Evolutionary conservation across 2,329 filamentous ascomycete species (phyloP), one percentile per base, ranked within the genome.

Genomic region (Apiospora koreana): DNA sequence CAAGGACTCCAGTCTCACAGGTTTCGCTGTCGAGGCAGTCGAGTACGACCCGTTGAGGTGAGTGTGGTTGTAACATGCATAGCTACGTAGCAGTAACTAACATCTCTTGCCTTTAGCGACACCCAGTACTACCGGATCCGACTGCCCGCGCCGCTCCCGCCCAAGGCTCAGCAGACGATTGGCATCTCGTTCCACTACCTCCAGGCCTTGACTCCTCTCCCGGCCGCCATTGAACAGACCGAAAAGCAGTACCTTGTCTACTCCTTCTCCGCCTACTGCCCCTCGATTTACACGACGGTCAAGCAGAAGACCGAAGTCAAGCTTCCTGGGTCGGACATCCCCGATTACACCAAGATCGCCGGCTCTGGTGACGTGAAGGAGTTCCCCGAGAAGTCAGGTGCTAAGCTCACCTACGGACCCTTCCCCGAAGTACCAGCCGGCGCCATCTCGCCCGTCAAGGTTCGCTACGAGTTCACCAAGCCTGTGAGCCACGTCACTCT

Each of bases 261-360:
- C 85, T 86, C 90, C 69, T 97, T 97, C 85, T 95, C 93, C 72
- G 93, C 93, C 74, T 97, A 97, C 82, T 88, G 87, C 65, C 92
- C 91, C 21, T 97, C 94, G 12, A 91, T 92, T 72, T 99, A 99
- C 84, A 84, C 87, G 23, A 98, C 94, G 18, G 81, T 89, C 77
- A 97, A 97, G 85, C 96, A 99, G 81, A 98, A 98, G 89, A 98
- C 96, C 48, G 97, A 98, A 83, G 83, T 99, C 83, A 98, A 98
- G 85, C 91, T 97, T 76, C 88, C 93, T 65, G 92, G 89, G 69
- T 84, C 88, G 73, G 91, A 93, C 76, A 87, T 97, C 38, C 93
- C 94, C 70, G 94, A 98, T 79, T 97, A 94, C 82, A 97, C 94
- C 69, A 91, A 89, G 73, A 87, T 97, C 23, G 86, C 88, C 25